These are phyloP conservation scores for Triticum turgidum DNA, from an alignment of 176 grass and related monocot genomes.

Conservation along the genomic window DNA sequence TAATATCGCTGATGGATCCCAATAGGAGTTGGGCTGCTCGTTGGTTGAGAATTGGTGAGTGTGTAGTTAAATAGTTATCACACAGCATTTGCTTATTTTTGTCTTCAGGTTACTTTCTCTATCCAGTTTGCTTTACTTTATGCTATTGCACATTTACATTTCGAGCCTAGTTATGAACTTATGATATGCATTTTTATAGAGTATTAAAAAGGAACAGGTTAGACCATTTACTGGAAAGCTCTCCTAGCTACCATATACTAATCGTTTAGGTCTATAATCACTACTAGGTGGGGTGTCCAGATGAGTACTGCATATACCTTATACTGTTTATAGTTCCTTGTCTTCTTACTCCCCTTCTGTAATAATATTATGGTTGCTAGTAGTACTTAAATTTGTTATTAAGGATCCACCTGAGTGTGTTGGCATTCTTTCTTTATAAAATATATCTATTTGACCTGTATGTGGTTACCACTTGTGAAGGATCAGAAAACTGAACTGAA, in stretches of 20 bases:
- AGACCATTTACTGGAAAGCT: neutral
- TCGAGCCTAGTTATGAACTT: neutral
- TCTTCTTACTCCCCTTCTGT: neutral
- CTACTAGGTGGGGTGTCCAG: neutral
- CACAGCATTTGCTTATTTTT: neutral
- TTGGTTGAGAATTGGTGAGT: constrained; percentile 92
- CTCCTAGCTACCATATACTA: neutral
- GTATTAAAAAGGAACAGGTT: neutral
- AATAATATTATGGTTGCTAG: neutral
- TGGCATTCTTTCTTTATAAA: neutral
- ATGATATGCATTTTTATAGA: neutral
- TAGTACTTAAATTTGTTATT: neutral
- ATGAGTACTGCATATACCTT: neutral
- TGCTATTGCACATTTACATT: neutral
- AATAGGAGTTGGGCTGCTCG: constrained; percentile 96
- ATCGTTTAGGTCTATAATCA: neutral
- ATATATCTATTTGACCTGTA: neutral
- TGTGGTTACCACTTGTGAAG: neutral
- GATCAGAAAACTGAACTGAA: neutral
- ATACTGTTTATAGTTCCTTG: neutral
- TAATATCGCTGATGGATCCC: constrained; percentile 96
- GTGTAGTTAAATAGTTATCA: neutral
- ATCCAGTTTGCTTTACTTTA: neutral
- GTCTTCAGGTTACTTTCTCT: neutral
- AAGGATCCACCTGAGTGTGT: neutral